Percentiles rank a stretch among this genome's conserved stretches.
These are phyloP conservation scores for Hortaea werneckii DNA, from an alignment of 2,329 filamentous ascomycete genomes.

Conservation along the genomic window DNA sequence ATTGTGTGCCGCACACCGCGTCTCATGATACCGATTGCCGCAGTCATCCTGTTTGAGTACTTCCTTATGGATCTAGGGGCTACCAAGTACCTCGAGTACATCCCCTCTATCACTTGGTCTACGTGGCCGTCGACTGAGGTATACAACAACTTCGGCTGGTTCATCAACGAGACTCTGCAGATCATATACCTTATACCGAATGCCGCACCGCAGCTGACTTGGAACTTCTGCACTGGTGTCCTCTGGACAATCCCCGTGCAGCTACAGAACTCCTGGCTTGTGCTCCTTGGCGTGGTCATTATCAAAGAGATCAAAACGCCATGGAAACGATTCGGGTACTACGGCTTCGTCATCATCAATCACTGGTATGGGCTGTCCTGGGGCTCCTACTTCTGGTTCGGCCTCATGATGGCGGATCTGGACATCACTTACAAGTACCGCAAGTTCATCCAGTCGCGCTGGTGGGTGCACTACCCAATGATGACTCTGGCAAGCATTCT, in stretches of 20 bases:
- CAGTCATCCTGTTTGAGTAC: conserved; percentile 36
- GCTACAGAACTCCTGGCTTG: conserved; percentile 36
- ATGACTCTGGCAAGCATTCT: conserved; percentile 21
- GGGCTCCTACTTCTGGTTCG: conserved; percentile 38
- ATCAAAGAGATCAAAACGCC: conserved; percentile 36
- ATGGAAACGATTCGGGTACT: conserved; percentile 38
- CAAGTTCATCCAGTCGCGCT: conserved; percentile 27
- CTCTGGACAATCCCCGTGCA: conserved; percentile 42
- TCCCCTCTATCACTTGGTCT: conserved; percentile 39
- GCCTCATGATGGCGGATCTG: conserved; percentile 36
- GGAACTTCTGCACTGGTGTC: conserved; percentile 40
- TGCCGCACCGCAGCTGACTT: conserved; percentile 37
- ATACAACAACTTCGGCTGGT: conserved; percentile 32
- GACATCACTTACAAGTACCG: conserved; percentile 38
- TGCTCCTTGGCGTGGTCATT: conserved; percentile 33
- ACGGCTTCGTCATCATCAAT: conserved; percentile 33
- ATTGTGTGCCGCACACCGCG: conserved; percentile 34
- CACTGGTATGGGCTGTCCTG: conserved; percentile 40
- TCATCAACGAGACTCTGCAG: conserved; percentile 35
- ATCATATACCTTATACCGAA: conserved; percentile 39
- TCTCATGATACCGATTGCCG: conserved; percentile 35
- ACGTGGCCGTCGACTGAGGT: conserved; percentile 36
- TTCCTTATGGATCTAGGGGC: conserved; percentile 38
- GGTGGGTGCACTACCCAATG: conserved; percentile 29
- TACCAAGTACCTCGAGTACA: conserved; percentile 33